A percentile compares a stretch with the other conserved stretches of the same genome.
Conservation (phyloP, 108 stramenopile species). For the Cyclotella choctawhatcheeana region DNA sequence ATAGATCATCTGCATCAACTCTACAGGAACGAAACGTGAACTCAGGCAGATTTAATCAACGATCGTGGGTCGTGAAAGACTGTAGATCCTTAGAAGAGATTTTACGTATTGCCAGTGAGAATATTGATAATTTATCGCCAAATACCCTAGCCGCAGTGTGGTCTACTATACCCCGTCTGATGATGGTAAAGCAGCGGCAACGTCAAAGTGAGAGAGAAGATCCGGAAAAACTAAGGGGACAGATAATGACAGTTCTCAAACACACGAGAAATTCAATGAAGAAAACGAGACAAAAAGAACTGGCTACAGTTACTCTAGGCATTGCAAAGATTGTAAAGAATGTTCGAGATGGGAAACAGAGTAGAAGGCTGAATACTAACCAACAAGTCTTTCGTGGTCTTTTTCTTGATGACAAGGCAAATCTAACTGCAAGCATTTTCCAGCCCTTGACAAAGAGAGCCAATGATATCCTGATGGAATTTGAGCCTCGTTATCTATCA, state of each 20-base stretch:
- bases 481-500: not conserved
- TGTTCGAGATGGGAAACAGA: not conserved
- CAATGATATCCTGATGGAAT: not conserved
- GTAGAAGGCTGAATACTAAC: not conserved
- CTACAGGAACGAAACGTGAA: too few relatives aligned
- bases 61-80: too few relatives aligned
- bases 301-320: not conserved
- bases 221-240: too few relatives aligned
- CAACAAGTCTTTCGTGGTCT: not conserved
- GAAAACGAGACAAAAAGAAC: too few relatives aligned
- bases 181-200: too few relatives aligned
- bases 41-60: too few relatives aligned
- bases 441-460: not conserved
- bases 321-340: slow-evolving; percentile 9
- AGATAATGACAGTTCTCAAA: too few relatives aligned
- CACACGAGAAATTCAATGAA: too few relatives aligned
- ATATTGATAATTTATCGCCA: not conserved
- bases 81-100: not conserved
- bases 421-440: not conserved
- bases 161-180: not conserved
- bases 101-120: not conserved
- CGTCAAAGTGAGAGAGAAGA: too few relatives aligned
- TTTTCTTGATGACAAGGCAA: not conserved
- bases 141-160: not conserved
- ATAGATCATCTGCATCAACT: too few relatives aligned